These are phyloP conservation scores for Dryas drummondii DNA, from an alignment of 306 rosid species.

Conservation along the genomic window DNA sequence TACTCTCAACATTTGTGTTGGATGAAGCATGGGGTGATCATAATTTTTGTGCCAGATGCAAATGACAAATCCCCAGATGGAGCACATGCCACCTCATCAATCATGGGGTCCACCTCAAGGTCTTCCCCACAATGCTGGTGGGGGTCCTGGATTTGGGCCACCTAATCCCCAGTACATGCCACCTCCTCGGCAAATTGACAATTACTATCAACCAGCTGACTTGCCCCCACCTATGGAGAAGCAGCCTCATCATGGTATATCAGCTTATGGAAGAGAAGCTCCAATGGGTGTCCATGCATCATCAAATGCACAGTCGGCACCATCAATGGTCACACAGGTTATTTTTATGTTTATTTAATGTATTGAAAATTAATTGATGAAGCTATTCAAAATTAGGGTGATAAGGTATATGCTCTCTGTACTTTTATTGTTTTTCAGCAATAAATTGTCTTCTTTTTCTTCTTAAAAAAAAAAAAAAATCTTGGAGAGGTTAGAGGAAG, in stretches of 20 bases:
- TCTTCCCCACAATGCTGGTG: conserved; percentile 69
- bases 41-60: conserved; percentile 66
- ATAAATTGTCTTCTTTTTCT: no score
- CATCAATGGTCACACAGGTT: conserved; percentile 89
- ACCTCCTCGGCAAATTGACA: conserved; percentile 76
- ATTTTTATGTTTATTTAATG: conserved; percentile 13
- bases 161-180: conserved; percentile 81
- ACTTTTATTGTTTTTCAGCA: no score
- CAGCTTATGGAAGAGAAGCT: conserved; percentile 90
- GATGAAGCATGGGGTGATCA: conserved; percentile 1
- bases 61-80: conserved; percentile 60
- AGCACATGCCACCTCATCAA: conserved; percentile 79
- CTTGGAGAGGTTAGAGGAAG: no score
- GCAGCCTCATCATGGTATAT: conserved; percentile 96
- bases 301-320: conserved; percentile 73
- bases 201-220: conserved; percentile 73
- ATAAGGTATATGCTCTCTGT: no score
- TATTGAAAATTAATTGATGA: background rate
- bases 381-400: background rate
- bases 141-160: conserved; percentile 87
- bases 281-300: conserved; percentile 62
- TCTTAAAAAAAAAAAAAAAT: no score
- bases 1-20: conserved; percentile 20
- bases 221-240: conserved; percentile 75
- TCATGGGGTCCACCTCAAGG: conserved; percentile 94